Percentiles rank a stretch among this genome's conserved stretches.
phyloP scores from a whole-genome alignment of 352 stramenopile species.

The Phytophthora pisi region DNA sequence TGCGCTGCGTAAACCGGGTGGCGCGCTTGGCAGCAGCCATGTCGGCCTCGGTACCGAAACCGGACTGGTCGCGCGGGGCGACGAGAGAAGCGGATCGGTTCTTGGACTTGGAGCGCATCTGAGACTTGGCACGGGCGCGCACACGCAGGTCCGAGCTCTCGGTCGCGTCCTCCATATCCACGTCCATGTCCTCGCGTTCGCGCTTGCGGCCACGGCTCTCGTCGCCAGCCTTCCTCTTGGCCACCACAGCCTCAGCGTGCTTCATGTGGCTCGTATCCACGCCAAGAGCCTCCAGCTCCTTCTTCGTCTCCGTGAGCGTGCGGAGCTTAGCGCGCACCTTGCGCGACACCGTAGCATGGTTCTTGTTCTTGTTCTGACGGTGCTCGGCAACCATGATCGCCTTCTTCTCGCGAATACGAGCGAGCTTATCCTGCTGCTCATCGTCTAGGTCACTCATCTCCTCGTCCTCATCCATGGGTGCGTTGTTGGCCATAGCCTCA shows the following conservation, averaged over 20 bases:
- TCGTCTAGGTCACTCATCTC: conserved; percentile 94
- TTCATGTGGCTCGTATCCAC: conserved; percentile 93
- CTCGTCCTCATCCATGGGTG: conserved; percentile 89
- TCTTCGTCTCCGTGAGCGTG: conserved; percentile 87
- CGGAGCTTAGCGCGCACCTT: conserved; percentile 83
- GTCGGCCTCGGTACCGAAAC: conserved; percentile 62
- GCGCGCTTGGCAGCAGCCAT: conserved; percentile 55
- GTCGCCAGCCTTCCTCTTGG: conserved; percentile 68
- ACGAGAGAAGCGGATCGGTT: conserved; percentile 85
- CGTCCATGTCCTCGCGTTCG: conserved; percentile 78
- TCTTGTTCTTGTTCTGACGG: conserved; percentile 96
- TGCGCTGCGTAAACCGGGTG: conserved; percentile 66
- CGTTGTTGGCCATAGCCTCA: conserved; percentile 91
- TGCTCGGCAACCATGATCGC: conserved; percentile 83
- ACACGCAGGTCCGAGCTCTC: conserved; percentile 77
- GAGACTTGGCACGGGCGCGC: conserved; percentile 76
- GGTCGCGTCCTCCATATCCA: conserved; percentile 89
- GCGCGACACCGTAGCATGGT: conserved; percentile 90
- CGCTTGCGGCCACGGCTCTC: conserved; percentile 88
- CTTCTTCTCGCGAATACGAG: conserved; percentile 86
- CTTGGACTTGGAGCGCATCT: conserved; percentile 76
- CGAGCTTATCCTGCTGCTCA: conserved; percentile 94
- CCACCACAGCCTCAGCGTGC: conserved; percentile 76
- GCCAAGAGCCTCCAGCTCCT: conserved; percentile 90
- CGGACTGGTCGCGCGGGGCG: conserved; percentile 69